phyloP scores from a whole-genome alignment of 2,329 filamentous ascomycete genomes.

The Lasiodiplodia citricola region DNA sequence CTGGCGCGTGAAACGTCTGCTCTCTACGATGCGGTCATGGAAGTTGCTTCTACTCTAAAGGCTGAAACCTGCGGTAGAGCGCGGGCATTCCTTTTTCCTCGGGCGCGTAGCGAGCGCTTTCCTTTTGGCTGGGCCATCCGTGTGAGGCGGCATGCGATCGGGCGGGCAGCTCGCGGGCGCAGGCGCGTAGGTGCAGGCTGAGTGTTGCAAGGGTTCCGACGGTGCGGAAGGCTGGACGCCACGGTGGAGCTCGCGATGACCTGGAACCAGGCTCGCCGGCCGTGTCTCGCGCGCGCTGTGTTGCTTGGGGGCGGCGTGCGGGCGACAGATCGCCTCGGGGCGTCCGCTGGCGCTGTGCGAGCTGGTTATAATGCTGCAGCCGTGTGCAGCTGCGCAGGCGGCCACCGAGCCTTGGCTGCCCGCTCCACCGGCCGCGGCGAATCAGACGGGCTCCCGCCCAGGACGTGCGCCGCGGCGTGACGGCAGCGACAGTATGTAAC shows the following conservation, averaged over 20 bases:
- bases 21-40: conserved; percentile 23
- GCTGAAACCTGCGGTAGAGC: conserved; percentile 27
- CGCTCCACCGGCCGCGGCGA: conserved; percentile 21
- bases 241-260: conserved; percentile 24
- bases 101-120: conserved; percentile 21
- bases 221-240: conserved; percentile 20
- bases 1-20: conserved; percentile 11
- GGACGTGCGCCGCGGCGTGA: conserved; percentile 17
- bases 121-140: conserved; percentile 20
- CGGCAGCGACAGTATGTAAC: conserved; percentile 23
- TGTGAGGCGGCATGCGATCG: conserved; percentile 27
- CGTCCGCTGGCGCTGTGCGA: conserved; percentile 15
- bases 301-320: conserved; percentile 18
- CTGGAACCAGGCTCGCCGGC: conserved; percentile 23
- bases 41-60: conserved; percentile 23
- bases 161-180: conserved; percentile 19
- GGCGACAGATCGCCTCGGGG: conserved; percentile 23
- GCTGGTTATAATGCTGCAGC: conserved; percentile 24
- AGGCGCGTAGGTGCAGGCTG: conserved; percentile 22
- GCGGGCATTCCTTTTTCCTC: conserved; percentile 24
- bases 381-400: conserved; percentile 20
- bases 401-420: conserved; percentile 12
- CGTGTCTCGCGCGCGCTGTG: conserved; percentile 23
- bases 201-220: conserved; percentile 22
- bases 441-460: conserved; percentile 5